phyloP scores from a whole-genome alignment of 2,329 filamentous ascomycete species.

The Calonectria hongkongensis region DNA sequence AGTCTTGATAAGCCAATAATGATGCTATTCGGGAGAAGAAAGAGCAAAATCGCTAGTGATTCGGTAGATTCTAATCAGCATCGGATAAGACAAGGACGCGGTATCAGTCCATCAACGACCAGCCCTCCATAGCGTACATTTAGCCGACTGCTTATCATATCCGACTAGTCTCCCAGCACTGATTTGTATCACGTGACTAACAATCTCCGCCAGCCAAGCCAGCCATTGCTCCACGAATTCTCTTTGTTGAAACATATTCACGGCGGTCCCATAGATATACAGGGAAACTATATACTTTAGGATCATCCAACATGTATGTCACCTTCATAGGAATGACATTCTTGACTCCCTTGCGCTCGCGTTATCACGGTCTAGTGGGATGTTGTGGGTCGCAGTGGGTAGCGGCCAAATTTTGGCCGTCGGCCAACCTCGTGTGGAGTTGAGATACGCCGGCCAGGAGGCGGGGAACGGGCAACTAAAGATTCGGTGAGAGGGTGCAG shows the following conservation, averaged over 20 bases:
- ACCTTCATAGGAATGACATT: not conserved
- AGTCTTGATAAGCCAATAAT: not conserved
- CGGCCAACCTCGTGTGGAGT: conserved; percentile 12
- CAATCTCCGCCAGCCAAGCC: not conserved
- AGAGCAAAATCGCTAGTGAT: not conserved
- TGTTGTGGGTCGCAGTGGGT: not conserved
- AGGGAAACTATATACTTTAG: not conserved
- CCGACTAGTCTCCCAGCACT: not conserved
- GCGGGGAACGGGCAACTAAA: not conserved
- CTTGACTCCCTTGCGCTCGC: not conserved
- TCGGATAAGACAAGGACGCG: conserved; percentile 6
- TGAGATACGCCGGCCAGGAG: conserved; percentile 6
- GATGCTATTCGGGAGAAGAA: not conserved
- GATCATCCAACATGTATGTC: not conserved
- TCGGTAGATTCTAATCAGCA: not conserved
- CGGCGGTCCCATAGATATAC: too few relatives aligned
- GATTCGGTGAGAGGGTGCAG: too few relatives aligned
- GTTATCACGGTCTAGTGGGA: conserved; percentile 2
- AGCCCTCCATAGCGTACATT: not conserved
- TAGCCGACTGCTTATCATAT: conserved; percentile 18
- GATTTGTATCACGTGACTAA: not conserved
- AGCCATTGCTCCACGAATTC: not conserved
- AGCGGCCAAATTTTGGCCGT: conserved; percentile 16
- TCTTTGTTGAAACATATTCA: not conserved
- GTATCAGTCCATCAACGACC: not conserved